Conservation (phyloP, 2,329 filamentous ascomycete species). For the Penicillium griseofulvum region DNA sequence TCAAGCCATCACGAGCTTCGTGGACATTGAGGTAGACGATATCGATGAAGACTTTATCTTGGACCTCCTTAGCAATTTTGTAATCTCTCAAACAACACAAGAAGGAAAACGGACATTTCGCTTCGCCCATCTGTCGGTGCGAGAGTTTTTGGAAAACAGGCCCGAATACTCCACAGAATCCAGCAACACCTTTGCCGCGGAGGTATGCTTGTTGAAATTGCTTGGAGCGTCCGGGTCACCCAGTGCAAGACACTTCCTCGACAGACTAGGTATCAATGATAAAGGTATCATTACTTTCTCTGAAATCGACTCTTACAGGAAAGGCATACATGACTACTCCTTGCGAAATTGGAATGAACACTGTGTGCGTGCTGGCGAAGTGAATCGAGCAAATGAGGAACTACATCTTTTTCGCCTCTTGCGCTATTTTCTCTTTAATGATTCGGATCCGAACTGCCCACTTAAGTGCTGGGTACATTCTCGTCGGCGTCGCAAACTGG, state of each 20-base stretch:
- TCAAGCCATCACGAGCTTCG: neutral
- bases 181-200: neutral
- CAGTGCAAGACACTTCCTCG: neutral
- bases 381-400: neutral
- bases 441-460: neutral
- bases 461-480: neutral
- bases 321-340: neutral
- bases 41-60: neutral
- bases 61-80: neutral
- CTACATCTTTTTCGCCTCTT: neutral
- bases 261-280: neutral
- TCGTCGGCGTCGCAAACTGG: neutral
- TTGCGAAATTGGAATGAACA: neutral
- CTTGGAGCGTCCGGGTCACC: neutral
- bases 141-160: neutral
- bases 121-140: neutral
- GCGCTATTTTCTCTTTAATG: neutral
- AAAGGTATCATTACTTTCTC: neutral
- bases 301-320: neutral
- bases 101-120: neutral
- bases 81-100: neutral
- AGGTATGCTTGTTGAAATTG: neutral
- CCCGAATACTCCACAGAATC: neutral
- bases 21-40: neutral
- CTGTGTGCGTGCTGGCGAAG: neutral